Base-by-base conservation (phyloP, 1,139 yeast genomes). In the Hyphopichia khmerensis region DNA sequence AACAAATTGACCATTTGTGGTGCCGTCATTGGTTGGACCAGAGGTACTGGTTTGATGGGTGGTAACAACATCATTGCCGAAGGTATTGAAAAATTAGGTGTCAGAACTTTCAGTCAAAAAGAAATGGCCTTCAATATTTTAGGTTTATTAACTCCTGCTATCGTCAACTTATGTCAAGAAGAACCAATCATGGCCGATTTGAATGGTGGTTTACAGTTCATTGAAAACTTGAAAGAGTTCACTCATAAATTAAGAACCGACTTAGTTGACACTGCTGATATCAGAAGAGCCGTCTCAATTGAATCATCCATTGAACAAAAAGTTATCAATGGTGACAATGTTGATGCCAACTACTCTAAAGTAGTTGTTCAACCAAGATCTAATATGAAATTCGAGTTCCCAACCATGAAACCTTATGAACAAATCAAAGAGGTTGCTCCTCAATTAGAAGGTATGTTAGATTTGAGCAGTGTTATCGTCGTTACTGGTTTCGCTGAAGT, bases 31-130 rank as follows among this genome's bases (percentile, higher is more conserved):
- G 99, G 99, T 64, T 93, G 99, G 99, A 93, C 99, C 50, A 89
- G 99, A 80, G 99, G 99, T 70, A 93, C 99, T 49, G 99, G 99
- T 64, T 84, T 93, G 64, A 93, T 93, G 99, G 79, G 91, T 60
- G 97, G 86, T 57, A 93, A 93, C 79, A 93, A 93, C 75, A 86
- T 90, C 64, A 89, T 93, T 66, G 97, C 99, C 47, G 97, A 91
- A 72, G 97, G 97, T 56, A 88, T 93, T 63, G 99, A 93, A 73
- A 83, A 83, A 64, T 75, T 87, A 52, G 98, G 99, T 59, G 97
- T 93, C 43, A 87, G 99, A 73, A 93, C 99, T 39, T 93, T 91
- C 80, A 87, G 96, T 48, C 99, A 93, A 73, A 88, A 88, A 72
- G 99, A 93, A 74, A 93, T 93, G 99, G 98, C 99, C 39, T 93